Percentiles rank a stretch among this genome's conserved stretches.
Conservation (phyloP, 495 filamentous ascomycete species). For the Hamigera avellanea region DNA sequence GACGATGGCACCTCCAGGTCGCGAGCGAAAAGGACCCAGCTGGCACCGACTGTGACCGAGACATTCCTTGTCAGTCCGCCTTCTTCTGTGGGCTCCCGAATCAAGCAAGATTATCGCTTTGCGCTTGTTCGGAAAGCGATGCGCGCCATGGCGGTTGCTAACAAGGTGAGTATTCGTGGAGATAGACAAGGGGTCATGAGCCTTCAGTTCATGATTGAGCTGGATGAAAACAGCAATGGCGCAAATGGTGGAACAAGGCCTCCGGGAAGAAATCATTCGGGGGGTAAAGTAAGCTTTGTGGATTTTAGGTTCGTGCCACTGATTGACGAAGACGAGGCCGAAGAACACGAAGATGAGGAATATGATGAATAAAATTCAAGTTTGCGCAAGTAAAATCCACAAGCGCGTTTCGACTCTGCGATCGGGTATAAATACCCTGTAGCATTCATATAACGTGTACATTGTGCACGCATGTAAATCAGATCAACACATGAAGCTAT, state of each 20-base stretch:
- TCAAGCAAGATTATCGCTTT: conserved; percentile 59
- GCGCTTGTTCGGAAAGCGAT: conserved; percentile 67
- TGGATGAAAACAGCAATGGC: conserved; percentile 31
- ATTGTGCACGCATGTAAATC: too few relatives aligned
- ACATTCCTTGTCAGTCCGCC: conserved; percentile 38
- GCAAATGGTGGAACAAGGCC: conserved; percentile 12
- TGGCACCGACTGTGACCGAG: conserved; percentile 34
- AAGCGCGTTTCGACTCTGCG: too few relatives aligned
- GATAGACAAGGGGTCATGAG: conserved; percentile 85
- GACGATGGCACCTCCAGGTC: conserved; percentile 27
- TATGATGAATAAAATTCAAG: background rate
- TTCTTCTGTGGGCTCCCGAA: conserved; percentile 25
- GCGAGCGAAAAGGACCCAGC: conserved; percentile 34
- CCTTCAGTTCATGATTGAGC: conserved; percentile 92
- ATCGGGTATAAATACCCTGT: too few relatives aligned
- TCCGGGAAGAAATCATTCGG: conserved; percentile 4
- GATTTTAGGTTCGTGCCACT: conserved; percentile 71
- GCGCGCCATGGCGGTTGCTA: conserved; percentile 81
- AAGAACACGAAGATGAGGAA: conserved; percentile 8
- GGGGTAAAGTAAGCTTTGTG: conserved; percentile 49
- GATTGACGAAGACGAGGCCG: conserved; percentile 47
- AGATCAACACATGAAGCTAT: too few relatives aligned
- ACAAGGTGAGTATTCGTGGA: conserved; percentile 81
- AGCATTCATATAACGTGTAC: too few relatives aligned
- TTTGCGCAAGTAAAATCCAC: background rate